Percentiles rank a stretch among this genome's conserved stretches.
phyloP scores from a whole-genome alignment of 2,329 filamentous ascomycete species.

The Pestalotiopsis sp. region DNA sequence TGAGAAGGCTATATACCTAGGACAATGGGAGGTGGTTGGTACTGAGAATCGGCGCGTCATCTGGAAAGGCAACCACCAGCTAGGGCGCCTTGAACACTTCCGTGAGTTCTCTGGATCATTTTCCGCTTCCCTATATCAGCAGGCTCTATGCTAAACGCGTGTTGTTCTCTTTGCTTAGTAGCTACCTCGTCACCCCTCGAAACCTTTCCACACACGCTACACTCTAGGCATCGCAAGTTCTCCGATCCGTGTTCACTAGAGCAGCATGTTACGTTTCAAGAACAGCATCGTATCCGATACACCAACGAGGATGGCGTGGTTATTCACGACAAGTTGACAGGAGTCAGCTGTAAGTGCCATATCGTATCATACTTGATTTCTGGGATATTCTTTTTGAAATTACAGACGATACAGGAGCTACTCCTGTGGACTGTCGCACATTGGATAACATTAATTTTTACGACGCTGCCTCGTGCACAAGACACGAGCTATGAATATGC shows the following conservation, averaged over 20 bases:
- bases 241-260: slow-evolving; percentile 53
- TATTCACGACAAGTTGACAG: slow-evolving; percentile 49
- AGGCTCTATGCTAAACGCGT: background rate
- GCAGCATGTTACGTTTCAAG: slow-evolving; percentile 49
- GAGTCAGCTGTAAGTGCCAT: slow-evolving; percentile 38
- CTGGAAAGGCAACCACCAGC: slow-evolving; percentile 56
- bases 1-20: slow-evolving; percentile 53
- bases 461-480: no score
- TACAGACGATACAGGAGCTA: no score
- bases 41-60: slow-evolving; percentile 49
- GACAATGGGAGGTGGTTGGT: slow-evolving; percentile 54
- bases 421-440: no score
- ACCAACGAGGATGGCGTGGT: slow-evolving; percentile 46
- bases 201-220: slow-evolving; percentile 50
- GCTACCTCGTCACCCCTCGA: slow-evolving; percentile 47
- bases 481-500: no score
- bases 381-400: no score
- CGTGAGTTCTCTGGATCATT: no score
- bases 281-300: slow-evolving; percentile 51
- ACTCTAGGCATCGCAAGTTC: slow-evolving; percentile 53
- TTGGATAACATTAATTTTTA: no score
- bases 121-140: no score
- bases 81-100: no score
- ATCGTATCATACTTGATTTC: background rate
- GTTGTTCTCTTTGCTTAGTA: slow-evolving; percentile 33